Evolutionary conservation across 331 rosid genomes (phyloP), one percentile per base, ranked within the genome.

Genomic region (Saraca asoca): DNA sequence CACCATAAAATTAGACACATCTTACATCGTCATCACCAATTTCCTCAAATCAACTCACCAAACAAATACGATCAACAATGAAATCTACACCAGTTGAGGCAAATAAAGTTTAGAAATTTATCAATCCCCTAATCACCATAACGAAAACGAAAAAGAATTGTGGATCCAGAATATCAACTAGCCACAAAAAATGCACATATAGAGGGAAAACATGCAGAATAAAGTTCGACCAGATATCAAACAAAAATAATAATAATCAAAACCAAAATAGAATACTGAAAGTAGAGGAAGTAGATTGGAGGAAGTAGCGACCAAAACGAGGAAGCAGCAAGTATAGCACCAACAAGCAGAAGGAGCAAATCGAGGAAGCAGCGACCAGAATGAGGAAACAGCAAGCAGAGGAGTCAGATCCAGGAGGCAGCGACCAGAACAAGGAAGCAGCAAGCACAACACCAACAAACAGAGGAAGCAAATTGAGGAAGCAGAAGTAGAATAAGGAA

Each of bases 11-110:
- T 57, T 61, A 34, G 20, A 38, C 49, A 49, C 68, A 64, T 42
- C 9, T 41, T 14, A 53, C 5, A 19, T 13, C 66, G 76, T 68
- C 18, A 68, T 64, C 62, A 59, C 58, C 67, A 72, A 12, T n/a
- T n/a, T n/a, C n/a, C n/a, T 16, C 9, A 48, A 20, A n/a, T 55
- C 67, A 17, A 37, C 43, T 14, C 8, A 6, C 6, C 10, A 29
- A 13, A 69, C 7, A 68, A 35, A 12, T 14, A 51, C 33, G 39
- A 45, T 68, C n/a, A 68, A 14, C 5, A 13, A 62, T 64, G 58
- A 81, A 77, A 81, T 76, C 82, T 50, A 73, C 50, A 13, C 58
- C 74, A 71, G 19, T 35, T 64, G 37, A 18, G 67, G 60, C 62
- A 68, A 68, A 41, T n/a, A 48, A 62, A 57, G 54, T 14, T 46